phyloP scores from a whole-genome alignment of 75 land plant genomes.

The Selaginella tamariscina region DNA sequence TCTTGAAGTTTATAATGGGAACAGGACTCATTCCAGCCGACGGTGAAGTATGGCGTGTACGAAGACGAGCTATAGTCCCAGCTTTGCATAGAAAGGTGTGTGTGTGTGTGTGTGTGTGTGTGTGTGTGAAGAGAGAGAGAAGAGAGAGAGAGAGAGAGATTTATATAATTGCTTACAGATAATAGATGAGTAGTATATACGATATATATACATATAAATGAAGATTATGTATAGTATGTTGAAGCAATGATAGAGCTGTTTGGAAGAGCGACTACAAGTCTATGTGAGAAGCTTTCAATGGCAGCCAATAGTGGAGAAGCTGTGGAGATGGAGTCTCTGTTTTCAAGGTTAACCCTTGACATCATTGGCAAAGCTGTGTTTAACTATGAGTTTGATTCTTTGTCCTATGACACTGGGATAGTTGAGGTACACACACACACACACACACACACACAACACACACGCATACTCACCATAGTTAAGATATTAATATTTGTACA shows the following conservation, averaged over 20 bases:
- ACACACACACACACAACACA: too few species aligned
- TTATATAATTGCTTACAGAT: too few species aligned
- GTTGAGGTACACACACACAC: slow-evolving; percentile 42
- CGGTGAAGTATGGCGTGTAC: slow-evolving; percentile 78
- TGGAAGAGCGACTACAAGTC: slow-evolving; percentile 62
- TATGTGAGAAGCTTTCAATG: slow-evolving; percentile 67
- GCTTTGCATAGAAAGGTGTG: slow-evolving; percentile 76
- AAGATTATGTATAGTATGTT: slow-evolving; percentile 57
- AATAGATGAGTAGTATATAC: too few species aligned
- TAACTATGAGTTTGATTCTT: slow-evolving; percentile 94
- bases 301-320: slow-evolving; percentile 76
- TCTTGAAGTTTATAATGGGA: slow-evolving; percentile 94
- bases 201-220: too few species aligned
- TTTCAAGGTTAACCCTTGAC: slow-evolving; percentile 86
- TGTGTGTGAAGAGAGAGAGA: too few species aligned
- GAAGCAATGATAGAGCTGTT: slow-evolving; percentile 80
- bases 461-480: too few species aligned
- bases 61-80: slow-evolving; percentile 85
- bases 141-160: too few species aligned
- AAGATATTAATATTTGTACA: not conserved
- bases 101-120: not conserved
- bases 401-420: slow-evolving; percentile 72
- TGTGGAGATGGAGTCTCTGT: slow-evolving; percentile 90
- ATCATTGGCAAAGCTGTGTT: slow-evolving; percentile 95
- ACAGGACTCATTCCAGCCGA: slow-evolving; percentile 97